Conservation (phyloP, 1,139 yeast genomes). For the Taiozyma sp. region DNA sequence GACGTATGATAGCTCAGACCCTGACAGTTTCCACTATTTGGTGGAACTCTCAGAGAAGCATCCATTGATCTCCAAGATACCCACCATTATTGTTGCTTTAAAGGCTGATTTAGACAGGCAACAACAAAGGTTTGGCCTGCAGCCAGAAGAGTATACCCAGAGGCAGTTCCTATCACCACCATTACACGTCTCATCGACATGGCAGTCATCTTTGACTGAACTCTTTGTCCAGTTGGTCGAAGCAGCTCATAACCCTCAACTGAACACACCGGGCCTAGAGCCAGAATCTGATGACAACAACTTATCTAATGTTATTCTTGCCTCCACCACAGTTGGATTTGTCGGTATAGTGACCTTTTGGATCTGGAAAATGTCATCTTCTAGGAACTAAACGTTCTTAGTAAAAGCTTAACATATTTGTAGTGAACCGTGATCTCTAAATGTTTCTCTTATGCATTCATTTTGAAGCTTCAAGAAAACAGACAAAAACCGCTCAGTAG, state of each 20-base stretch:
- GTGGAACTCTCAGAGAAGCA: constrained; percentile 61
- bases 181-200: constrained; percentile 80
- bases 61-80: constrained; percentile 61
- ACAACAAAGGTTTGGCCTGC: constrained; percentile 80
- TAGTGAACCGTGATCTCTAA: too few relatives aligned
- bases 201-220: constrained; percentile 86
- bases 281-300: constrained; percentile 54
- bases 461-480: too few relatives aligned
- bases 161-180: constrained; percentile 55
- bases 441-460: too few relatives aligned
- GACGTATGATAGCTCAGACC: constrained; percentile 91
- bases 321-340: constrained; percentile 65
- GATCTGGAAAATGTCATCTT: constrained; percentile 46
- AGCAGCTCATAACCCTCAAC: constrained; percentile 76
- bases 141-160: constrained; percentile 84
- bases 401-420: too few relatives aligned
- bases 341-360: constrained; percentile 55
- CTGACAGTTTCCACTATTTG: constrained; percentile 84
- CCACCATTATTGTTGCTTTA: constrained; percentile 83
- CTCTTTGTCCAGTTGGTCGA: constrained; percentile 83
- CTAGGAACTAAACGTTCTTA: background rate
- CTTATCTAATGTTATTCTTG: constrained; percentile 44
- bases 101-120: constrained; percentile 95
- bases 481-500: too few relatives aligned
- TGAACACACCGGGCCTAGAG: constrained; percentile 78